Conservation (phyloP, 2,329 filamentous ascomycete species). For the Curvularia sp. region DNA sequence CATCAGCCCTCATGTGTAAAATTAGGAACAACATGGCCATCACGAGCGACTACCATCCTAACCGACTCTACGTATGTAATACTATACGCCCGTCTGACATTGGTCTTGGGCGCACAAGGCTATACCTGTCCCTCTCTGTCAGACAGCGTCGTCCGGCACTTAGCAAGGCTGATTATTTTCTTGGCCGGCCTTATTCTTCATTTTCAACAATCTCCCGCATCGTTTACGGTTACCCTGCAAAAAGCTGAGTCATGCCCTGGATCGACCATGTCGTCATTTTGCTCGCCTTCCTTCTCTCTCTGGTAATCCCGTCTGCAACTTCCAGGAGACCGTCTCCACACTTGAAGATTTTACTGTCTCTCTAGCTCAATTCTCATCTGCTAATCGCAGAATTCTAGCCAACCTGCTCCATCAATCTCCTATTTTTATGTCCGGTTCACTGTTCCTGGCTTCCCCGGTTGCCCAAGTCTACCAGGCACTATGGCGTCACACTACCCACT, state of each 20-base stretch:
- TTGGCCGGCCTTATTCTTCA: constrained; percentile 16
- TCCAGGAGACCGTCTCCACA: constrained; percentile 4
- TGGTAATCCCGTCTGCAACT: constrained; percentile 2
- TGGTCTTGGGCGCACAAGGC: neutral
- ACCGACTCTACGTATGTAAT: no score
- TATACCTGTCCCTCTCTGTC: neutral
- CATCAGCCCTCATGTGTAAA: constrained; percentile 2
- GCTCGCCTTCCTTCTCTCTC: neutral
- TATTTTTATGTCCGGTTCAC: constrained; percentile 4
- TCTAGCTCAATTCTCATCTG: neutral
- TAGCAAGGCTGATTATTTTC: constrained; percentile 5
- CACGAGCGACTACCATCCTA: neutral
- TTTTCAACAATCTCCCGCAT: neutral
- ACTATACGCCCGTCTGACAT: constrained; percentile 12
- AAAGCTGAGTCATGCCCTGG: neutral
- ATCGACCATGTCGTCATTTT: neutral
- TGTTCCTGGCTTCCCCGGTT: neutral
- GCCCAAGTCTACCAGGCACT: neutral
- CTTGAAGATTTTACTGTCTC: neutral
- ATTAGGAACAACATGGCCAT: neutral
- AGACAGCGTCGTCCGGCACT: constrained; percentile 3
- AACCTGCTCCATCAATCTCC: neutral
- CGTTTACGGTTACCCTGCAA: neutral
- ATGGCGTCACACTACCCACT: neutral
- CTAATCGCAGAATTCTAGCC: neutral